Evolutionary conservation across 345 rosid species (phyloP).

Genomic region (Arabidopsis arenosa): DNA sequence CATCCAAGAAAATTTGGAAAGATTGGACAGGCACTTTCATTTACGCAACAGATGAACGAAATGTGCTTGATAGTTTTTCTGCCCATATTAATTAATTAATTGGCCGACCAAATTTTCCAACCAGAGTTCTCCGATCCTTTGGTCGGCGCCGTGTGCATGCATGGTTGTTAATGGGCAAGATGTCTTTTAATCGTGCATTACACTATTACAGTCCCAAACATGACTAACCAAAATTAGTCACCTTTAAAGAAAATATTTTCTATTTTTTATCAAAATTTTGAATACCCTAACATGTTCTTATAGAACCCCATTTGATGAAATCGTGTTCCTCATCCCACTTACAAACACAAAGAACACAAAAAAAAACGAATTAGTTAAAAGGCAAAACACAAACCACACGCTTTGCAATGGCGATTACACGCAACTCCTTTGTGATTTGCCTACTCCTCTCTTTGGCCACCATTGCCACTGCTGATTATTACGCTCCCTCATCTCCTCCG

Average conservation of each 20-base stretch:
- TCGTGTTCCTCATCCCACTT: not conserved
- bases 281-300: not conserved
- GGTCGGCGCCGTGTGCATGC: slow-evolving; percentile 21
- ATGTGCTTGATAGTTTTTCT: too few species aligned
- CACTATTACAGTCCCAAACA: slow-evolving; percentile 7
- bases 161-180: slow-evolving; percentile 19
- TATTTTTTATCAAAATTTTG: not conserved
- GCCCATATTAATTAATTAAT: not conserved
- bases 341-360: not conserved
- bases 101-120: not conserved
- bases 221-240: not conserved
- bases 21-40: too few species aligned
- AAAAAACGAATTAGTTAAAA: not conserved
- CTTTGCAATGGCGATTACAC: slow-evolving; percentile 1
- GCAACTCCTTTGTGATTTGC: not conserved
- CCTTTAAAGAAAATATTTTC: not conserved
- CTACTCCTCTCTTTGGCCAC: slow-evolving; percentile 1
- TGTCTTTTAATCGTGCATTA: slow-evolving; percentile 22
- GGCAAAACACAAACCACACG: not conserved
- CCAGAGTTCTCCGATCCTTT: not conserved
- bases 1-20: too few species aligned
- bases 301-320: slow-evolving; percentile 6
- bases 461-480: slow-evolving; percentile 9
- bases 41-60: not conserved
- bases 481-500: not conserved